A percentile compares a stretch with the other conserved stretches of the same genome.
These are phyloP conservation scores for Starmerella powellii DNA, from an alignment of 805 yeast genomes.

Conservation along the genomic window DNA sequence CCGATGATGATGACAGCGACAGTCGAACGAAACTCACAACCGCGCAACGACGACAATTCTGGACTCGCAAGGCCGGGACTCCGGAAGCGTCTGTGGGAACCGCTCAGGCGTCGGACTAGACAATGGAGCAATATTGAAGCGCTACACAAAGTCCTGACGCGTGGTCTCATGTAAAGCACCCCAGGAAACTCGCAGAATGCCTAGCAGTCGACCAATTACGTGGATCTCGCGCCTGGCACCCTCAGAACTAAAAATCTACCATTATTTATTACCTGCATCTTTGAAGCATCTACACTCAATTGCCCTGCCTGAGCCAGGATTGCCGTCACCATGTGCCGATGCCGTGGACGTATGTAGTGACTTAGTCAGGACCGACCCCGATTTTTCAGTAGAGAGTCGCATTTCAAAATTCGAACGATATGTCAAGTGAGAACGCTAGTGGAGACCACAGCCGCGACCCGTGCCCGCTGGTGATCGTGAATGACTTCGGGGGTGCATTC, in stretches of 20 bases:
- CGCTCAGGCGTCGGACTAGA: too few species aligned
- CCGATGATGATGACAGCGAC: slow-evolving; percentile 13
- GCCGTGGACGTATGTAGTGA: background rate
- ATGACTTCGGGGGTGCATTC: slow-evolving; percentile 98
- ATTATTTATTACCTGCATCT: too few species aligned
- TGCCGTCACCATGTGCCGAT: too few species aligned
- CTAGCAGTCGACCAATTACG: too few species aligned
- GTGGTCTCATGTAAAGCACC: too few species aligned
- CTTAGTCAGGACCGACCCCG: background rate
- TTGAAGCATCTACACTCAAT: too few species aligned
- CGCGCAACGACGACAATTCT: slow-evolving; percentile 16
- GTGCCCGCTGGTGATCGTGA: slow-evolving; percentile 90
- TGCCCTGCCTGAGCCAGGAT: too few species aligned
- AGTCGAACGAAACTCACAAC: slow-evolving; percentile 17
- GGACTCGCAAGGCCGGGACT: slow-evolving; percentile 15
- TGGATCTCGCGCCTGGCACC: too few species aligned
- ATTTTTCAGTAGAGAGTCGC: background rate
- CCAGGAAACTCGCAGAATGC: too few species aligned
- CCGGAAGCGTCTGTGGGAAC: background rate
- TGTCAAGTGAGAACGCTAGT: slow-evolving; percentile 9
- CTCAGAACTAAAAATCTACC: too few species aligned
- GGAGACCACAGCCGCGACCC: slow-evolving; percentile 99
- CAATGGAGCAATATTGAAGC: too few species aligned
- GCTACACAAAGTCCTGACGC: too few species aligned
- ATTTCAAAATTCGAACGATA: background rate